A percentile compares a stretch with the other conserved stretches of the same genome.
These are phyloP conservation scores for Yarrowia deformans DNA, from an alignment of 805 yeast genomes.

Conservation along the genomic window DNA sequence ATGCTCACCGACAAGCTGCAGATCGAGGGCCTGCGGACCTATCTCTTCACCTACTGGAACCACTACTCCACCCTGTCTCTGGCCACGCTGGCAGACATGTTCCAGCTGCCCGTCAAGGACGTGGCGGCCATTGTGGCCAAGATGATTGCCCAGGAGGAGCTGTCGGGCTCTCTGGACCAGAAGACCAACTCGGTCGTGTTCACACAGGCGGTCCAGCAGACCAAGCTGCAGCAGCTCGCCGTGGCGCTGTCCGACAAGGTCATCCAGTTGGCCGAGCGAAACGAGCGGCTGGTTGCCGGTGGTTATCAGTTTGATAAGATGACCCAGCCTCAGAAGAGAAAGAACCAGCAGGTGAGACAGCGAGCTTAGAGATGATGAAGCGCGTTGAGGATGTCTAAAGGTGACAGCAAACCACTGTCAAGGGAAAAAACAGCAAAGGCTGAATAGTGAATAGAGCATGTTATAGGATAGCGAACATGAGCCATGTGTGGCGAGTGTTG, in stretches of 20 bases:
- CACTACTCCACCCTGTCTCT: conserved; percentile 79
- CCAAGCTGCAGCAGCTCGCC: conserved; percentile 88
- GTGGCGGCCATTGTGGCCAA: conserved; percentile 71
- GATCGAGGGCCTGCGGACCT: conserved; percentile 91
- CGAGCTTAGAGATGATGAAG: too few relatives aligned
- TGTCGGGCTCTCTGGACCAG: conserved; percentile 77
- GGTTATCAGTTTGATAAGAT: conserved; percentile 58
- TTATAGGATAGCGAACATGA: not conserved
- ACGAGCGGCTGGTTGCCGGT: conserved; percentile 81
- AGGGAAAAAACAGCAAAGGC: not conserved
- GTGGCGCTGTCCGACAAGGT: conserved; percentile 83
- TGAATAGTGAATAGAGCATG: conserved; percentile 25
- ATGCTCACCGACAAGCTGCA: conserved; percentile 82
- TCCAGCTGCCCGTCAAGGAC: conserved; percentile 64
- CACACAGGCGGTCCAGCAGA: conserved; percentile 76
- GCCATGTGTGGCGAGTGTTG: too few relatives aligned
- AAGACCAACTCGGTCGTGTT: conserved; percentile 68
- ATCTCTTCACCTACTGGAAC: conserved; percentile 80
- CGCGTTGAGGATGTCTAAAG: too few relatives aligned
- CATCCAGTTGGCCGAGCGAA: conserved; percentile 77
- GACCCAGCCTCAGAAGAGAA: conserved; percentile 40
- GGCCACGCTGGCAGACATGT: conserved; percentile 66
- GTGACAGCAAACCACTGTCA: too few relatives aligned
- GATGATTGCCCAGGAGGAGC: conserved; percentile 79
- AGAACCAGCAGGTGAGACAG: conserved; percentile 5